A percentile compares a stretch with the other conserved stretches of the same genome.
These are phyloP conservation scores for Marsdenia floribunda DNA, from an alignment of 257 asterid species.

Conservation along the genomic window DNA sequence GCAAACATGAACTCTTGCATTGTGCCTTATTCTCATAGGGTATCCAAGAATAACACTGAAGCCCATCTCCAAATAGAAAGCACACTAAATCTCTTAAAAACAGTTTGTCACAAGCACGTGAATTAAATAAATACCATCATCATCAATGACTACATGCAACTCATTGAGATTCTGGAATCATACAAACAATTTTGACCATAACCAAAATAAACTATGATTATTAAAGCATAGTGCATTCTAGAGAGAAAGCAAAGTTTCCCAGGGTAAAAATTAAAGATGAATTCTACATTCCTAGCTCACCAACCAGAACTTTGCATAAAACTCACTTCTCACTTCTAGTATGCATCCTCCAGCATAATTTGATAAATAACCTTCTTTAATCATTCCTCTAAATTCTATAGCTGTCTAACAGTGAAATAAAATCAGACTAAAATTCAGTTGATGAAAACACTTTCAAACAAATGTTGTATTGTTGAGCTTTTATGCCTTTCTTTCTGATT, in stretches of 20 bases:
- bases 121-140: neutral
- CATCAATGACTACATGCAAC: neutral
- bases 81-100: neutral
- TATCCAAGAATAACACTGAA: neutral
- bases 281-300: neutral
- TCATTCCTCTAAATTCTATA: neutral
- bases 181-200: neutral
- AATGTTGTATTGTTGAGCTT: neutral
- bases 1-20: neutral
- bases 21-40: neutral
- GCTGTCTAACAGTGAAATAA: neutral
- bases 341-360: neutral
- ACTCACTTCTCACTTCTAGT: neutral
- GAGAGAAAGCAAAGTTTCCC: neutral
- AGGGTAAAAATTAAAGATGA: neutral
- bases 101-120: neutral
- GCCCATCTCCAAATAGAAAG: neutral
- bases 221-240: neutral
- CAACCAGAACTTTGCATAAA: neutral
- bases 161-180: neutral
- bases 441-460: neutral
- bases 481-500: neutral
- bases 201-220: neutral
- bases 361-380: neutral
- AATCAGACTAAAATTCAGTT: neutral